Conservation (phyloP, 2,329 filamentous ascomycete species). For the Penicillium aurantiogriseum region DNA sequence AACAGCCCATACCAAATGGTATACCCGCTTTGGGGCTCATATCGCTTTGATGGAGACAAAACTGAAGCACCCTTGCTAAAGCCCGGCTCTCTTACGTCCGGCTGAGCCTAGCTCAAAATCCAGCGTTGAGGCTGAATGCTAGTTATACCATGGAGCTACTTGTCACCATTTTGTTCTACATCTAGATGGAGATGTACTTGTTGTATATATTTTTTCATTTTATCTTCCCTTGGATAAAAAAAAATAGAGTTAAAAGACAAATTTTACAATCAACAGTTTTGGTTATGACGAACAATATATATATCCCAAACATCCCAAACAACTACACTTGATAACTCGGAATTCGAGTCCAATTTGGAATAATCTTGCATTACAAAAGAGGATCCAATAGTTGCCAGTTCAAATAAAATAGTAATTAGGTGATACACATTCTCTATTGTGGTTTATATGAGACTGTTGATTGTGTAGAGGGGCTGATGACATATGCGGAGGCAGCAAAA, state of each 20-base stretch:
- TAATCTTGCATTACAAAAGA: not conserved
- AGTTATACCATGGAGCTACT: not conserved
- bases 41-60: not conserved
- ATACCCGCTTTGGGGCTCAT: not conserved
- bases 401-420: not conserved
- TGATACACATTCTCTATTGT: not conserved
- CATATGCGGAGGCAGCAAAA: conserved; percentile 27
- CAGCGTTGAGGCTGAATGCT: not conserved
- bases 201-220: not conserved
- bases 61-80: not conserved
- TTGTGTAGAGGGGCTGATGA: conserved; percentile 28
- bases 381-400: not conserved
- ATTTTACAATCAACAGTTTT: too few relatives aligned
- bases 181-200: not conserved
- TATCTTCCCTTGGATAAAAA: too few relatives aligned
- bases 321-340: not conserved
- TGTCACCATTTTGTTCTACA: not conserved
- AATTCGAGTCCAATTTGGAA: too few relatives aligned
- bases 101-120: not conserved
- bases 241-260: too few relatives aligned
- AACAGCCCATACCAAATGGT: not conserved
- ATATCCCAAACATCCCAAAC: not conserved
- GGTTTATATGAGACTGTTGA: not conserved
- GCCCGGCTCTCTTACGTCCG: not conserved
- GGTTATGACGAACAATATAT: not conserved